Conservation (phyloP, 352 stramenopile species). For the Pythium aristosporum region DNA sequence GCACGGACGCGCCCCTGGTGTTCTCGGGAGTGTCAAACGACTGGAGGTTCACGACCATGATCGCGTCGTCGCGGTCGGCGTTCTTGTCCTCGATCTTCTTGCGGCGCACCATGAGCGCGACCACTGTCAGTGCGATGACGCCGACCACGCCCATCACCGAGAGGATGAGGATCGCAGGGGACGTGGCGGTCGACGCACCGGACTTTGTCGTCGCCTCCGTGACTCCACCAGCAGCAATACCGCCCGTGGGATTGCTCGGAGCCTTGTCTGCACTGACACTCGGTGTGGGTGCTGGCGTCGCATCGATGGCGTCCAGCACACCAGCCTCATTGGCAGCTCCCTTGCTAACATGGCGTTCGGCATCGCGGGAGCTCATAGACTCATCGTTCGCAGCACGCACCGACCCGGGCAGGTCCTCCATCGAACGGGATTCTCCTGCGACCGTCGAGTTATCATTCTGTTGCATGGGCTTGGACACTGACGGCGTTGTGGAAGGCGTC, state of each 20-base stretch:
- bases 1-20: not conserved
- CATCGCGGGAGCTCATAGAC: slow-evolving; percentile 12
- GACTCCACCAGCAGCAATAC: slow-evolving; percentile 1
- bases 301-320: not conserved
- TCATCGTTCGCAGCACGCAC: slow-evolving; percentile 7
- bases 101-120: slow-evolving; percentile 16
- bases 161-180: slow-evolving; percentile 13
- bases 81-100: slow-evolving; percentile 19
- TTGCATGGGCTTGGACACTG: not conserved
- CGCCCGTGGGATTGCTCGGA: not conserved
- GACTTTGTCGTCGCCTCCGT: slow-evolving; percentile 12
- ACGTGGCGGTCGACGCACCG: not conserved
- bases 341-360: slow-evolving; percentile 7
- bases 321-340: slow-evolving; percentile 10
- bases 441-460: not conserved
- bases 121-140: slow-evolving; percentile 16
- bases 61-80: slow-evolving; percentile 18
- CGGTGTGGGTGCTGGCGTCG: not conserved
- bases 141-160: slow-evolving; percentile 14
- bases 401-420: not conserved
- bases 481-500: not conserved
- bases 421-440: not conserved
- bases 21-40: slow-evolving; percentile 21
- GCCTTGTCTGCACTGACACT: not conserved
- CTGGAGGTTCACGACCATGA: slow-evolving; percentile 20